Evolutionary conservation across 2,329 filamentous ascomycete genomes (phyloP).

Genomic region (Phialocephala subalpina): DNA sequence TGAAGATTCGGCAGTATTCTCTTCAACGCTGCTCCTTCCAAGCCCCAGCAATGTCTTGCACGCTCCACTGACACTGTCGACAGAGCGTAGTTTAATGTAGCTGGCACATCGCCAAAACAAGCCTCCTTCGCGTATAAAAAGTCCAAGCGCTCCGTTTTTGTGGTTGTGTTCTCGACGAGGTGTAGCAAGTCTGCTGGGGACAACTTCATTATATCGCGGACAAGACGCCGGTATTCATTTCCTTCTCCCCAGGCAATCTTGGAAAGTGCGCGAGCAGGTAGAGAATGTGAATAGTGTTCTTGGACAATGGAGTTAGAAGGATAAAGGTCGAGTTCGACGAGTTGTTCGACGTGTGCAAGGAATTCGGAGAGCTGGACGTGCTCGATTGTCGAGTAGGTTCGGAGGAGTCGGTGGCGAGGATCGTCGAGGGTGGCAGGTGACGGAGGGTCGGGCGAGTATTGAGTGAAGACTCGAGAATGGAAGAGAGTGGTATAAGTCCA

Average conservation of each 20-base stretch:
- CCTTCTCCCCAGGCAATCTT: constrained; percentile 43
- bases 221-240: constrained; percentile 34
- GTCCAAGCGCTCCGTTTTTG: constrained; percentile 38
- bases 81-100: constrained; percentile 39
- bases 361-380: constrained; percentile 42
- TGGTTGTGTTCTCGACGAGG: constrained; percentile 40
- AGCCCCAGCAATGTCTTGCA: constrained; percentile 20
- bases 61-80: constrained; percentile 27
- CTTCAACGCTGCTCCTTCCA: constrained; percentile 14
- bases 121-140: constrained; percentile 37
- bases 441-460: constrained; percentile 40
- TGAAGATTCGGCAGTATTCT: constrained; percentile 12
- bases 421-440: constrained; percentile 34
- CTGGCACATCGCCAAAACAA: constrained; percentile 37
- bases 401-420: constrained; percentile 38
- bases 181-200: constrained; percentile 39
- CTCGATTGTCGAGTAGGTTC: constrained; percentile 39
- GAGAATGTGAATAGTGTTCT: constrained; percentile 36
- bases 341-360: constrained; percentile 38
- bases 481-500: constrained; percentile 44
- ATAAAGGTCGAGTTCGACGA: constrained; percentile 41
- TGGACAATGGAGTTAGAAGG: constrained; percentile 41
- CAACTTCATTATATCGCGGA: constrained; percentile 40
- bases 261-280: constrained; percentile 34
- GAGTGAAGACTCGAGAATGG: constrained; percentile 41